phyloP scores from a whole-genome alignment of 805 yeast genomes.

The Kodamaea jinghongensis region DNA sequence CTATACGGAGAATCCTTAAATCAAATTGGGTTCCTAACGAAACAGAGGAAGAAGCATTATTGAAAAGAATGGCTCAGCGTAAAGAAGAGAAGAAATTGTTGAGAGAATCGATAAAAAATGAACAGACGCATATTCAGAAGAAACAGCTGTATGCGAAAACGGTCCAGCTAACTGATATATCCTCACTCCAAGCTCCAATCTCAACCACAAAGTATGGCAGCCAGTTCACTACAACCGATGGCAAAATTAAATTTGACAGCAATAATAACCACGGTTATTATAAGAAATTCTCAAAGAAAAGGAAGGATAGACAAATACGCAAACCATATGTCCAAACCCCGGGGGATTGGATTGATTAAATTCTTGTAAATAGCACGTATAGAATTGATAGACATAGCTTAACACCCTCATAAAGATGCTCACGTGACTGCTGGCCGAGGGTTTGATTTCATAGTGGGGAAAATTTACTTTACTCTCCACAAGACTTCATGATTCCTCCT shows the following conservation, averaged over 20 bases:
- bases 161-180: slow-evolving; percentile 3
- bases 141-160: slow-evolving; percentile 5
- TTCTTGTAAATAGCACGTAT: slow-evolving; percentile 1
- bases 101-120: slow-evolving; percentile 8
- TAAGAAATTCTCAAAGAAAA: slow-evolving; percentile 9
- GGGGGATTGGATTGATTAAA: slow-evolving; percentile 21
- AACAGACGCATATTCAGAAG: slow-evolving; percentile 1
- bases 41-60: slow-evolving; percentile 45
- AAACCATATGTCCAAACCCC: slow-evolving; percentile 22
- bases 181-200: neutral
- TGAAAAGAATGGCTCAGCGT: slow-evolving; percentile 17
- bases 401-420: slow-evolving; percentile 1
- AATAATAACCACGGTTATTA: slow-evolving; percentile 13
- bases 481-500: slow-evolving; percentile 23
- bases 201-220: slow-evolving; percentile 7
- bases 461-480: too few species aligned
- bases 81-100: slow-evolving; percentile 9
- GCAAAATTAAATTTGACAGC: slow-evolving; percentile 16
- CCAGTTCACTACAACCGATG: slow-evolving; percentile 10
- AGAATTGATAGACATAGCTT: slow-evolving; percentile 2
- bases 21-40: slow-evolving; percentile 71
- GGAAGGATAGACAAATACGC: neutral
- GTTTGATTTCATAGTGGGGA: too few species aligned
- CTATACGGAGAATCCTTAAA: slow-evolving; percentile 72
- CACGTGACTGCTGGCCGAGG: too few species aligned